A percentile compares a stretch with the other conserved stretches of the same genome.
phyloP scores from a whole-genome alignment of 306 rosid genomes.

The Mucuna pruriens region DNA sequence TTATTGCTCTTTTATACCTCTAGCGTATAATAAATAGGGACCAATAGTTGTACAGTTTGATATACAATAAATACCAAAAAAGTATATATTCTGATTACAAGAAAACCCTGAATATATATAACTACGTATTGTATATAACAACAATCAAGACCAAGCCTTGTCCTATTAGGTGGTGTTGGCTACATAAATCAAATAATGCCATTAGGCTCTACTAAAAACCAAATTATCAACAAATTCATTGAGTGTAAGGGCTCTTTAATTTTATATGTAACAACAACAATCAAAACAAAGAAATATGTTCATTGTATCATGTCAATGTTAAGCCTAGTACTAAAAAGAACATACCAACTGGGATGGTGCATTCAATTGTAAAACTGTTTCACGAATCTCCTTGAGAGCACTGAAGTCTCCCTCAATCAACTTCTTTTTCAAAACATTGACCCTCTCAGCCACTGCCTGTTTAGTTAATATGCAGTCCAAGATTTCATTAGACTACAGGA shows the following conservation, averaged over 20 bases:
- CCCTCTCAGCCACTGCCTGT: slow-evolving; percentile 78
- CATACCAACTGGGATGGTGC: slow-evolving; percentile 82
- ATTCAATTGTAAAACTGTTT: slow-evolving; percentile 76
- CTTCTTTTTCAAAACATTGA: slow-evolving; percentile 65
- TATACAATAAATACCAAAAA: slow-evolving; percentile 9
- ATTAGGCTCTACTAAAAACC: background rate
- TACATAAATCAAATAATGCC: slow-evolving; percentile 14
- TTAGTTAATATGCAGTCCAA: slow-evolving; percentile 27
- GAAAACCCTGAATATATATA: slow-evolving; percentile 11
- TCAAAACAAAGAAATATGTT: slow-evolving; percentile 29
- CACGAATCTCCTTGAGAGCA: slow-evolving; percentile 78
- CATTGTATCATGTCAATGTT: slow-evolving; percentile 18
- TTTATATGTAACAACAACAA: slow-evolving; percentile 19
- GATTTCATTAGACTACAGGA: slow-evolving; percentile 31
- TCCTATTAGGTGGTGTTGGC: background rate
- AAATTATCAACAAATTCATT: background rate
- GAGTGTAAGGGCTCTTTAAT: background rate
- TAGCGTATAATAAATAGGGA: background rate
- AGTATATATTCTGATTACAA: background rate
- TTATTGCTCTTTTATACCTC: background rate
- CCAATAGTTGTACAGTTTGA: background rate
- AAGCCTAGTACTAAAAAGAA: slow-evolving; percentile 30
- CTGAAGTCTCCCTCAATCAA: slow-evolving; percentile 67
- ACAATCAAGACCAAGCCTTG: background rate
- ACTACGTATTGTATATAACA: background rate